A percentile compares a stretch with the other conserved stretches of the same genome.
Evolutionary conservation across 495 filamentous ascomycete genomes (phyloP).

Genomic region (Aspergillus nidulans): DNA sequence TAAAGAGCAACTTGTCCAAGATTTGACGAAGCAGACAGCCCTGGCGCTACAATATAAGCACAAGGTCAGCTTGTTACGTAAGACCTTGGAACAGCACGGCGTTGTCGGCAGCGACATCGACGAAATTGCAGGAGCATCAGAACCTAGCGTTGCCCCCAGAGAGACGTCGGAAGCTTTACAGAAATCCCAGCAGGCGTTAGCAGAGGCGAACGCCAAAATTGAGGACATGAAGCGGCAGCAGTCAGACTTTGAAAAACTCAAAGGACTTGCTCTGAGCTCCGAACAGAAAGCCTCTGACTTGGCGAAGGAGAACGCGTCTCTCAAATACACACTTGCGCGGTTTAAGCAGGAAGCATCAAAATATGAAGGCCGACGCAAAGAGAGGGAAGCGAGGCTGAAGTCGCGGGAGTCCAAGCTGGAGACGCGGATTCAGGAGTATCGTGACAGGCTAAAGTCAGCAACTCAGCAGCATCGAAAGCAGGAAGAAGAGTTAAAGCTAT

Average conservation of each 20-base stretch:
- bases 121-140: constrained; percentile 37
- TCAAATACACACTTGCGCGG: constrained; percentile 50
- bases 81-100: constrained; percentile 44
- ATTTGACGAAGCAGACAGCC: constrained; percentile 62
- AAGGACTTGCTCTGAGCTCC: constrained; percentile 56
- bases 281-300: constrained; percentile 60
- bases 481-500: constrained; percentile 32
- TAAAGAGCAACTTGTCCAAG: constrained; percentile 48
- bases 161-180: constrained; percentile 36
- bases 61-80: constrained; percentile 59
- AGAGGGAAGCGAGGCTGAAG: constrained; percentile 48
- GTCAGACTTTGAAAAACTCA: constrained; percentile 46
- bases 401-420: constrained; percentile 45
- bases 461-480: constrained; percentile 35
- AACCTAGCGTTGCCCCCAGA: constrained; percentile 39
- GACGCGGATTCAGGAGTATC: constrained; percentile 43
- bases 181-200: constrained; percentile 47
- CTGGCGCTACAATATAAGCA: constrained; percentile 64
- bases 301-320: constrained; percentile 49
- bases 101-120: constrained; percentile 39
- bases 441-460: constrained; percentile 34
- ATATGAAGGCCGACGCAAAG: constrained; percentile 48
- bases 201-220: constrained; percentile 54
- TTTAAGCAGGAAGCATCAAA: constrained; percentile 52
- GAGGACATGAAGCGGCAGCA: constrained; percentile 55